Percentiles rank a stretch among this genome's conserved stretches.
Evolutionary conservation across 495 filamentous ascomycete genomes (phyloP).

Genomic region (Penicillium atrosanguineum): DNA sequence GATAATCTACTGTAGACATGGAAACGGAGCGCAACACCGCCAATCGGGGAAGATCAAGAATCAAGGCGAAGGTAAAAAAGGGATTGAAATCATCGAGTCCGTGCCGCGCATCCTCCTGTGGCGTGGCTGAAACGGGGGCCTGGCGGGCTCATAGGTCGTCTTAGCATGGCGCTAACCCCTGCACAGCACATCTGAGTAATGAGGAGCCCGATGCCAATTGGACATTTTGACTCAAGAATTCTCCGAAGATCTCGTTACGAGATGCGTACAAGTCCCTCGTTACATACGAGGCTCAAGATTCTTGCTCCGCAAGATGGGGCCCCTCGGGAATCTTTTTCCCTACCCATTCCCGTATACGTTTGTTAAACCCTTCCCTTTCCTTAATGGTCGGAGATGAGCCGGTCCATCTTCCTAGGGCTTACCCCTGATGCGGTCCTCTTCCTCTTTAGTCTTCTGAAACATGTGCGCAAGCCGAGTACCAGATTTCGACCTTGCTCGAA

Average conservation of each 20-base stretch:
- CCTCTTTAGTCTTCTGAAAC: neutral
- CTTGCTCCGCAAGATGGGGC: neutral
- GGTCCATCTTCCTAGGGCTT: neutral
- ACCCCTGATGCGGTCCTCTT: neutral
- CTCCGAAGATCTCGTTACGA: conserved; percentile 15
- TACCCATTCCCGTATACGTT: too few species aligned
- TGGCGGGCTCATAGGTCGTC: neutral
- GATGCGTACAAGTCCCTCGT: too few species aligned
- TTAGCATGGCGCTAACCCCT: conserved; percentile 12
- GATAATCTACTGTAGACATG: neutral
- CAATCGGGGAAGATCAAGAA: neutral
- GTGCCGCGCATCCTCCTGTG: conserved; percentile 12
- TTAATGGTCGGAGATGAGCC: neutral
- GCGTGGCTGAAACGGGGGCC: conserved; percentile 23
- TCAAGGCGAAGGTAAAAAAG: neutral
- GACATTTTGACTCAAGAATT: conserved; percentile 9
- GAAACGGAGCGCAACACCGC: neutral
- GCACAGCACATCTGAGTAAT: neutral
- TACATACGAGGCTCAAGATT: neutral
- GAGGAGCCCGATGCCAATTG: neutral
- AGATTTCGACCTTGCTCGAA: neutral
- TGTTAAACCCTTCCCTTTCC: neutral
- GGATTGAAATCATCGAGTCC: neutral
- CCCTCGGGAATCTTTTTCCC: neutral
- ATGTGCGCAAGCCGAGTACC: neutral